Conservation (phyloP, 192 early-diverging fungal genomes). For the Chytriomyces hyalinus region DNA sequence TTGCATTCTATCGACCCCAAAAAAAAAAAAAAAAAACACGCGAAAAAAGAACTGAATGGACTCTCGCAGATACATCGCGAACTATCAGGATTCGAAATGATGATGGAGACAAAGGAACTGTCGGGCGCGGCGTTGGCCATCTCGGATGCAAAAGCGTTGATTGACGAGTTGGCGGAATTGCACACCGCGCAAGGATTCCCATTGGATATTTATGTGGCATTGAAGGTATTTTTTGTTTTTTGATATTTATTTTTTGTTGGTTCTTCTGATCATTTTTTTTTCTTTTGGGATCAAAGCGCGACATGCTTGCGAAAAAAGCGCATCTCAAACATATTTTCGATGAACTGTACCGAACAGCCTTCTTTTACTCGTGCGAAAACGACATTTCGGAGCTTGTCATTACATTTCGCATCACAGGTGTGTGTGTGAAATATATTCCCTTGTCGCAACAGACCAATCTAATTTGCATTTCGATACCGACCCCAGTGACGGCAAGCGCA, state of each 20-base stretch:
- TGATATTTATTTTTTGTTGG: background rate
- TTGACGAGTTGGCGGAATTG: slow-evolving; percentile 29
- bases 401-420: slow-evolving; percentile 21
- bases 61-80: slow-evolving; percentile 31
- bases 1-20: background rate
- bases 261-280: too few species aligned
- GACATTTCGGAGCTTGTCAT: slow-evolving; percentile 27
- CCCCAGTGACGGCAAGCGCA: slow-evolving; percentile 7
- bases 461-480: background rate
- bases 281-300: background rate
- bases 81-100: slow-evolving; percentile 28
- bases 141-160: slow-evolving; percentile 33
- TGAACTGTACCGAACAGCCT: slow-evolving; percentile 28
- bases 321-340: slow-evolving; percentile 30
- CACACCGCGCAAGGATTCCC: slow-evolving; percentile 2
- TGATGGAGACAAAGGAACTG: slow-evolving; percentile 33
- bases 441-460: too few species aligned
- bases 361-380: slow-evolving; percentile 25
- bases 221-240: slow-evolving; percentile 6
- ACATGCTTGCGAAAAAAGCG: slow-evolving; percentile 21
- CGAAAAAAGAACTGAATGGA: background rate
- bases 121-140: slow-evolving; percentile 30
- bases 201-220: slow-evolving; percentile 25
- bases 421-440: background rate
- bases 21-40: background rate